These are phyloP conservation scores for Tricholoma sp. DNA, from an alignment of 768 basidiomycete species.

Conservation along the genomic window DNA sequence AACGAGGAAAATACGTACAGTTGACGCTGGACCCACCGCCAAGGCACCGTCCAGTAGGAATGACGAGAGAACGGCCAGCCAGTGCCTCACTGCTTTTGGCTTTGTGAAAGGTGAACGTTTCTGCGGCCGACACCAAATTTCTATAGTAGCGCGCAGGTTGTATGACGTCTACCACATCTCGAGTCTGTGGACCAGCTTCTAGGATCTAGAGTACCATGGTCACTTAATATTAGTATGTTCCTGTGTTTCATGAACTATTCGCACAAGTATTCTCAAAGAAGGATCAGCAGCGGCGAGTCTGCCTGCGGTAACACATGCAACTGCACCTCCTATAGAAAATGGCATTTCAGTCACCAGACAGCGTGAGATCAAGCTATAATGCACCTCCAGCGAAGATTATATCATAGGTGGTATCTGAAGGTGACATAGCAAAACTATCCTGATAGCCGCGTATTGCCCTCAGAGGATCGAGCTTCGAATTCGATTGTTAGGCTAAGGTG, in stretches of 20 bases:
- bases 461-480: no score
- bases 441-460: no score
- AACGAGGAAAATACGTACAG: conserved; percentile 28
- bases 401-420: conserved; percentile 26
- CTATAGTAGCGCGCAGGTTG: conserved; percentile 50
- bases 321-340: conserved; percentile 37
- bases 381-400: conserved; percentile 57
- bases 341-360: no score
- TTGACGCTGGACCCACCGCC: conserved; percentile 67
- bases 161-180: conserved; percentile 38
- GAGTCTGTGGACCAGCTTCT: conserved; percentile 52
- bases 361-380: not conserved
- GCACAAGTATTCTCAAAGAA: conserved; percentile 48
- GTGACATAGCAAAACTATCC: not conserved
- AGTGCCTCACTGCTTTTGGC: conserved; percentile 37
- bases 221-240: not conserved
- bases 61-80: conserved; percentile 37
- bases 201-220: conserved; percentile 31
- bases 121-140: conserved; percentile 33
- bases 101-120: conserved; percentile 41
- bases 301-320: conserved; percentile 53
- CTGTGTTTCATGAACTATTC: conserved; percentile 1
- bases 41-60: conserved; percentile 44
- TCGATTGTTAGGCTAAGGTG: no score
- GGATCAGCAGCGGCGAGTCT: conserved; percentile 52